These are phyloP conservation scores for Apostasia shenzhenica DNA, from an alignment of 106 monocot species.

Conservation along the genomic window DNA sequence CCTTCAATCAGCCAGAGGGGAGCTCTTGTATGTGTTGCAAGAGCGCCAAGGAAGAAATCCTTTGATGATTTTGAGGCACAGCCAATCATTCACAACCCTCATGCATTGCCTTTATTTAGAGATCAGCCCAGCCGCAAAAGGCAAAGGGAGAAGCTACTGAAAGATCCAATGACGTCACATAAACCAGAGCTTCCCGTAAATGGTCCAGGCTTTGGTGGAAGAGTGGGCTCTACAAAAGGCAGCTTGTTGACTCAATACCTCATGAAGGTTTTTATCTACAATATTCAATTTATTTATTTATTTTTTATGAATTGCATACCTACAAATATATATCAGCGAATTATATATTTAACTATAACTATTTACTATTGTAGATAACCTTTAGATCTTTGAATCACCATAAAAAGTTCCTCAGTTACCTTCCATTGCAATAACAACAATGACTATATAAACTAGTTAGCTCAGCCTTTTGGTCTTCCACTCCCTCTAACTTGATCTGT, in stretches of 20 bases:
- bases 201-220: conserved; percentile 93
- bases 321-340: too few species aligned
- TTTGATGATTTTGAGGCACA: conserved; percentile 81
- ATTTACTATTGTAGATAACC: too few species aligned
- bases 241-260: conserved; percentile 94
- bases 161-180: conserved; percentile 86
- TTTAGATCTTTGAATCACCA: too few species aligned
- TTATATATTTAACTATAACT: too few species aligned
- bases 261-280: conserved; percentile 50
- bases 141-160: conserved; percentile 80
- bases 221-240: conserved; percentile 93
- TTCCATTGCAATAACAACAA: too few species aligned
- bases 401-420: too few species aligned
- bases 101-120: conserved; percentile 89
- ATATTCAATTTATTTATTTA: background rate
- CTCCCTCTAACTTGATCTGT: too few species aligned
- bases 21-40: conserved; percentile 86
- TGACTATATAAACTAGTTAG: too few species aligned
- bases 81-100: conserved; percentile 91
- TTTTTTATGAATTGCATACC: background rate
- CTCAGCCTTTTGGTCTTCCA: too few species aligned
- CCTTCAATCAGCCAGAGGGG: conserved; percentile 88
- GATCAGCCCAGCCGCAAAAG: conserved; percentile 92
- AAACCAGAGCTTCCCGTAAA: conserved; percentile 85
- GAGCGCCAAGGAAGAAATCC: conserved; percentile 85